Conservation (phyloP, 768 basidiomycete genomes). For the Lepiota venenata region DNA sequence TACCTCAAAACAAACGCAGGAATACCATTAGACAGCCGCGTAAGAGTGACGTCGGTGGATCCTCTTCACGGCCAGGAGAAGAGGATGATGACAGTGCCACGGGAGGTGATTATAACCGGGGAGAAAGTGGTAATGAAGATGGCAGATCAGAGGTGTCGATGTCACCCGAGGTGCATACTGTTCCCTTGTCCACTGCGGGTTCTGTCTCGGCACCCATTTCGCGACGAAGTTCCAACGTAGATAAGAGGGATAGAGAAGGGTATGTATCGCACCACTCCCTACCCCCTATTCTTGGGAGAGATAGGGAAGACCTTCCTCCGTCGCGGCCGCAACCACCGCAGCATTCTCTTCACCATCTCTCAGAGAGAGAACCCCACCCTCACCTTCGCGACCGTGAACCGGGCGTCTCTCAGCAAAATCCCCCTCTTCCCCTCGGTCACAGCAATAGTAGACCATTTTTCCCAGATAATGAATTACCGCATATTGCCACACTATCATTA, state of each 20-base stretch:
- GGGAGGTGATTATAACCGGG: conserved; percentile 51
- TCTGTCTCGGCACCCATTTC: conserved; percentile 40
- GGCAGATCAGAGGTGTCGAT: conserved; percentile 42
- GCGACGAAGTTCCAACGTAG: conserved; percentile 46
- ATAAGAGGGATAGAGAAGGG: conserved; percentile 35
- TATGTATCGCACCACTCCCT: conserved; percentile 30
- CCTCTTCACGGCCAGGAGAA: conserved; percentile 36
- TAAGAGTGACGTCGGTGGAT: conserved; percentile 3
- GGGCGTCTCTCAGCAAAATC: conserved; percentile 12
- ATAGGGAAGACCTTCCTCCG: conserved; percentile 38
- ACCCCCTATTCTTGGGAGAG: conserved; percentile 27
- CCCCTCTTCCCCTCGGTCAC: neutral
- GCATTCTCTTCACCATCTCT: conserved; percentile 9
- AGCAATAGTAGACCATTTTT: conserved; percentile 34
- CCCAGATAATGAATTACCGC: conserved; percentile 63
- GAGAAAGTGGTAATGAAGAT: conserved; percentile 10
- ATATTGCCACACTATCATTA: conserved; percentile 62
- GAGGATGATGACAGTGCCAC: conserved; percentile 71
- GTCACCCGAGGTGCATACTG: conserved; percentile 46
- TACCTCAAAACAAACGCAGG: conserved; percentile 73
- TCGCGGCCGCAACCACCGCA: conserved; percentile 27
- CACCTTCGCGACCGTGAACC: conserved; percentile 11
- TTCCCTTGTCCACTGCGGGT: neutral
- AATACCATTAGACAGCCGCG: conserved; percentile 46
- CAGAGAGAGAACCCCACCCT: conserved; percentile 20